phyloP scores from a whole-genome alignment of 75 land plant genomes.

The Picea glauca region DNA sequence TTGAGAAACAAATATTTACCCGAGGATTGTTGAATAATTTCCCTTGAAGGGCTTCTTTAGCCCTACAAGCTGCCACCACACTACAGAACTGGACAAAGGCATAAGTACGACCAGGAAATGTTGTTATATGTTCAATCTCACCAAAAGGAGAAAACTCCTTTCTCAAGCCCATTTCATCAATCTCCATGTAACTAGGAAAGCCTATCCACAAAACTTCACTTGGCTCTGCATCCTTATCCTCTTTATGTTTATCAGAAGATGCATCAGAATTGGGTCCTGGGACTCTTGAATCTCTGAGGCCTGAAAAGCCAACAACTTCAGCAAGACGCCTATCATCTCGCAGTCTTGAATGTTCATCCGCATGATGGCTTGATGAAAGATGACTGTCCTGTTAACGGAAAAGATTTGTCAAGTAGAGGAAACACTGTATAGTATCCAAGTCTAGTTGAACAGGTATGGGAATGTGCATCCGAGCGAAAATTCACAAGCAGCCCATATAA shows the following conservation, averaged over 20 bases:
- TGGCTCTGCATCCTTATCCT: slow-evolving; percentile 59
- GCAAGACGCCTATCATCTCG: slow-evolving; percentile 24
- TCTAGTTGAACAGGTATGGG: too few relatives aligned
- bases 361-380: slow-evolving; percentile 20
- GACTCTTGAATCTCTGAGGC: slow-evolving; percentile 27
- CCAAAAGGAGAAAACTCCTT: slow-evolving; percentile 87
- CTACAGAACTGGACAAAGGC: slow-evolving; percentile 79
- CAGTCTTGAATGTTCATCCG: slow-evolving; percentile 17
- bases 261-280: slow-evolving; percentile 20
- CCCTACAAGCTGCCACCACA: slow-evolving; percentile 69
- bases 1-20: slow-evolving; percentile 76
- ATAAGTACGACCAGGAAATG: slow-evolving; percentile 88
- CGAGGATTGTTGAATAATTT: slow-evolving; percentile 84
- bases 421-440: too few relatives aligned
- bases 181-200: slow-evolving; percentile 67
- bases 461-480: too few relatives aligned
- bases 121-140: slow-evolving; percentile 74
- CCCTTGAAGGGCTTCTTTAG: slow-evolving; percentile 86
- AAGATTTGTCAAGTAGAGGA: background rate
- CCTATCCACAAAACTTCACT: slow-evolving; percentile 94
- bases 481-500: too few relatives aligned
- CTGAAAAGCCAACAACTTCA: slow-evolving; percentile 23
- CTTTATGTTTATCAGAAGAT: slow-evolving; percentile 26
- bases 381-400: slow-evolving; percentile 37
- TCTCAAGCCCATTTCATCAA: slow-evolving; percentile 67